Evolutionary conservation across 1,284 basidiomycete genomes (phyloP), one percentile per base, ranked within the genome.

Genomic region (Leccinum subatratum): DNA sequence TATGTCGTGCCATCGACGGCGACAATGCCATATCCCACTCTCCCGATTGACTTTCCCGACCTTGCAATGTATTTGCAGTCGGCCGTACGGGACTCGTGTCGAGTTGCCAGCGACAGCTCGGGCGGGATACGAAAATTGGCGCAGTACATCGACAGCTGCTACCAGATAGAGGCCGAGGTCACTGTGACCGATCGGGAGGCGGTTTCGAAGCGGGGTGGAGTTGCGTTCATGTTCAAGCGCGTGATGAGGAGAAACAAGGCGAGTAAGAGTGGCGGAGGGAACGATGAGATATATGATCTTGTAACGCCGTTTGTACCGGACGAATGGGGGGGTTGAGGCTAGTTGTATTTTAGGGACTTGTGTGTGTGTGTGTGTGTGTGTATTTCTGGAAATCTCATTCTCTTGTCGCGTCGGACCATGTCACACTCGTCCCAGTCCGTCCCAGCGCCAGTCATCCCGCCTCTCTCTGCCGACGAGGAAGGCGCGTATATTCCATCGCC

Each of bases 261-360:
- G 64, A 79, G 81, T 67, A 83, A 77, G 69, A 77, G 72, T 71
- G 78, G 79, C 62, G 78, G 81, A 70, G 82, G 81, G 69, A 92
- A 92, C 72, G 89, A 90, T 70, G 89, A 92, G 67, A 87, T 86
- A 14, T 92, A 87, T 69, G 88, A 91, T 62, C 82, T 92, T 18
- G 89, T 93, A 64, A 93, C 91, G 32, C 91, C 91, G 1, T 93
- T 92, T 75, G 82, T 86, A n/a, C 75, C 84, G n/a, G 83, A 86
- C 66, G 86, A 86, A 69, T 87, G 84, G 83, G 84, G 85, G 83
- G 83, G 85, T 62, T 84, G 70, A 73, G 3, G 5, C 57, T 59
- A 30, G 25, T 14, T 57, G 12, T 25, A 25, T 22, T 25, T 25
- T 56, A 54, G 20, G 42, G 18, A 45, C 18, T 45, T 45, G 42